phyloP scores from a whole-genome alignment of 306 rosid species.

The Quercus cerris region DNA sequence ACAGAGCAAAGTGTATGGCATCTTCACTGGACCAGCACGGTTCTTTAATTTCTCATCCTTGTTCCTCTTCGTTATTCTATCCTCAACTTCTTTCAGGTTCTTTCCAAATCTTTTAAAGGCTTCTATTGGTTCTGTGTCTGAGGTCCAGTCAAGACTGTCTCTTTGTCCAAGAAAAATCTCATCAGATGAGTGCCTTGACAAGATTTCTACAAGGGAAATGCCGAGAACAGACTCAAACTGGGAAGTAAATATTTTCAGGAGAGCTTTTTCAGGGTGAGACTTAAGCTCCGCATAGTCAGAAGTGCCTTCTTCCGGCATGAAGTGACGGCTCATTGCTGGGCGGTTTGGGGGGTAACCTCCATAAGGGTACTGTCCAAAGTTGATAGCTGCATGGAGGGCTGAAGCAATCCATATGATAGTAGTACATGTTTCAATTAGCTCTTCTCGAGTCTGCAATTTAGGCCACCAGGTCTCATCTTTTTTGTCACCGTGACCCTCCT shows the following conservation, averaged over 20 bases:
- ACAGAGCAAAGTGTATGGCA: conserved; percentile 61
- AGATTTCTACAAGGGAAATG: conserved; percentile 59
- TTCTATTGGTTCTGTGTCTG: conserved; percentile 38
- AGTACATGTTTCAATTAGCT: conserved; percentile 52
- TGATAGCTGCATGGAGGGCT: conserved; percentile 75
- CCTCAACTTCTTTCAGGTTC: conserved; percentile 40
- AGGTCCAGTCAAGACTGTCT: conserved; percentile 61
- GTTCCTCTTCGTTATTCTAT: conserved; percentile 33
- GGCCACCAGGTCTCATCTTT: conserved; percentile 83
- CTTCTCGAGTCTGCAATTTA: conserved; percentile 47
- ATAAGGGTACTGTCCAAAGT: conserved; percentile 74
- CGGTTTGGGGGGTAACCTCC: conserved; percentile 68
- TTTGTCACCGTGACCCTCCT: conserved; percentile 66
- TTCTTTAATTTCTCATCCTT: conserved; percentile 39
- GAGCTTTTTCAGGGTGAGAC: conserved; percentile 54
- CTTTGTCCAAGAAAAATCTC: conserved; percentile 74
- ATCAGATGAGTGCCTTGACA: conserved; percentile 78
- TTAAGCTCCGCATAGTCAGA: conserved; percentile 50
- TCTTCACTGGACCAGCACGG: conserved; percentile 53
- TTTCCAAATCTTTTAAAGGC: conserved; percentile 51
- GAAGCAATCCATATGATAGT: conserved; percentile 70
- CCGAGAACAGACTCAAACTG: conserved; percentile 49
- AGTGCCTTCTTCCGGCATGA: conserved; percentile 56
- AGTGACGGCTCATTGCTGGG: conserved; percentile 43
- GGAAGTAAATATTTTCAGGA: conserved; percentile 51